phyloP scores from a whole-genome alignment of 2,329 filamentous ascomycete genomes.

The Hymenoscyphus occultus region DNA sequence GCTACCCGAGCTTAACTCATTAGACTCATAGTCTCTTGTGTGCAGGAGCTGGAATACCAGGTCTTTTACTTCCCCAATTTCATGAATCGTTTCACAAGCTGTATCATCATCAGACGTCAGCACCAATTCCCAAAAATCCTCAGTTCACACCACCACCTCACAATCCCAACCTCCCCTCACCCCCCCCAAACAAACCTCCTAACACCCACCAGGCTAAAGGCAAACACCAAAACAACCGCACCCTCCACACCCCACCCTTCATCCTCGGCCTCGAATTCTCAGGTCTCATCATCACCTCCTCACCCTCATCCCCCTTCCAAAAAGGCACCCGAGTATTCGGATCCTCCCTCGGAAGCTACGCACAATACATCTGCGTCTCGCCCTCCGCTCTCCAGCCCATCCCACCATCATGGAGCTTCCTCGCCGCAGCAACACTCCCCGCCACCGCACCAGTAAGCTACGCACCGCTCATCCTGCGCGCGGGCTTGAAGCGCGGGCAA shows the following conservation, averaged over 20 bases:
- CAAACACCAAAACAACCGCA: conserved; percentile 58
- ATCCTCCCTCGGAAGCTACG: conserved; percentile 49
- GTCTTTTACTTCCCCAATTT: no score
- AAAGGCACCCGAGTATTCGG: conserved; percentile 55
- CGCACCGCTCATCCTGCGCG: conserved; percentile 26
- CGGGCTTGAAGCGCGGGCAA: conserved; percentile 26
- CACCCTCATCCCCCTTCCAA: conserved; percentile 38
- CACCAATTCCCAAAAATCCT: not conserved
- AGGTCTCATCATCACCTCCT: conserved; percentile 46
- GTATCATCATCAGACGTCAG: not conserved
- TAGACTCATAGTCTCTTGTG: no score
- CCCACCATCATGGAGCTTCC: conserved; percentile 23
- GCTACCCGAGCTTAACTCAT: no score
- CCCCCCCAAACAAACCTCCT: not conserved
- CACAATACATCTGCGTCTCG: conserved; percentile 47
- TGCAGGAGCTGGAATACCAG: no score
- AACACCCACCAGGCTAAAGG: conserved; percentile 44
- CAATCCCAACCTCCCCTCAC: not conserved
- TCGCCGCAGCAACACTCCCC: conserved; percentile 27
- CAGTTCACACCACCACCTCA: not conserved
- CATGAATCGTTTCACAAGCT: no score
- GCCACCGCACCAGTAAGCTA: conserved; percentile 29
- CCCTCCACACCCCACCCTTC: conserved; percentile 55
- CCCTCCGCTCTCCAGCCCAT: conserved; percentile 39
- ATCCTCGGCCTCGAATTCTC: conserved; percentile 59